A percentile compares a stretch with the other conserved stretches of the same genome.
Conservation (phyloP, 1,284 basidiomycete species). For the Cryptococcus sp. region DNA sequence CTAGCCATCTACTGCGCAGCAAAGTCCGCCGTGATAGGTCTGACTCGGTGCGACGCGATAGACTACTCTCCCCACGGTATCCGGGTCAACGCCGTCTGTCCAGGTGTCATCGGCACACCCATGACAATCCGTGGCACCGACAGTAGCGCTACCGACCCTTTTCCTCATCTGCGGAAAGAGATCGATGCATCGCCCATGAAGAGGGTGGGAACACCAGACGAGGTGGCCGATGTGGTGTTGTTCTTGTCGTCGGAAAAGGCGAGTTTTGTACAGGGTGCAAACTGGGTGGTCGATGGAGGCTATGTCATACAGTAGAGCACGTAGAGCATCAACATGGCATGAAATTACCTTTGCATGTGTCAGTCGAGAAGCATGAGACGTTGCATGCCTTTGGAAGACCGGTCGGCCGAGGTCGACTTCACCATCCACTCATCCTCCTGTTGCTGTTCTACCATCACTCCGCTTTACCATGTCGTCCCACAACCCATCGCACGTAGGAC, state of each 20-base stretch:
- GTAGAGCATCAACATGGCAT: not conserved
- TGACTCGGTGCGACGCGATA: slow-evolving; percentile 20
- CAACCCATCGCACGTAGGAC: too few species aligned
- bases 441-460: too few species aligned
- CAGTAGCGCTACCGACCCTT: not conserved
- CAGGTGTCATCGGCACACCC: slow-evolving; percentile 21
- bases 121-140: slow-evolving; percentile 8
- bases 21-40: slow-evolving; percentile 19
- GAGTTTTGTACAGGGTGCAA: slow-evolving; percentile 29
- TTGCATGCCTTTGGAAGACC: too few species aligned
- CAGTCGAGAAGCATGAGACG: too few species aligned
- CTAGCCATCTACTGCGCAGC: slow-evolving; percentile 19
- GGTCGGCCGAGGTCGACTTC: too few species aligned
- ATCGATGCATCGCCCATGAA: slow-evolving; percentile 24
- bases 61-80: slow-evolving; percentile 17
- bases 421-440: too few species aligned
- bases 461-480: too few species aligned
- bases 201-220: slow-evolving; percentile 22
- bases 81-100: slow-evolving; percentile 21
- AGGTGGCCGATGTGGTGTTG: slow-evolving; percentile 30
- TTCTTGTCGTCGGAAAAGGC: slow-evolving; percentile 25
- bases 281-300: slow-evolving; percentile 31
- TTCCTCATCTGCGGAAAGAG: slow-evolving; percentile 3
- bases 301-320: slow-evolving; percentile 16
- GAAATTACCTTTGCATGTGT: too few species aligned